Evolutionary conservation across 495 filamentous ascomycete species (phyloP).

Genomic region (Haplographium delicatum): DNA sequence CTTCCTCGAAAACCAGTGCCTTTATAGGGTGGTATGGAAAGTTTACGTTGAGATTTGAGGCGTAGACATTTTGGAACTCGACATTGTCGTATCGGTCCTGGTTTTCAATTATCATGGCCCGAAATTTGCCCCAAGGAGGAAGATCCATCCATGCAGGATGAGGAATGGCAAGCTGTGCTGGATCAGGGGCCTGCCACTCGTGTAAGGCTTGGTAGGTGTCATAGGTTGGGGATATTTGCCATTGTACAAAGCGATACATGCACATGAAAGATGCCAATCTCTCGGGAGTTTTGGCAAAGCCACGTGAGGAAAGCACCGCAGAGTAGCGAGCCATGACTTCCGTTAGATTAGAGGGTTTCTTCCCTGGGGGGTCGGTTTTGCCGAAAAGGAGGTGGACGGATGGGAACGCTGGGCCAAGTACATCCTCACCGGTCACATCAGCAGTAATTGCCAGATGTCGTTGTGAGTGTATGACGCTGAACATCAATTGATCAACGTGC

Average conservation of each 20-base stretch:
- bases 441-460: constrained; percentile 17
- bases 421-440: constrained; percentile 12
- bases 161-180: constrained; percentile 23
- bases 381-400: constrained; percentile 24
- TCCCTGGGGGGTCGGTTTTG: constrained; percentile 11
- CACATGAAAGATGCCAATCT: constrained; percentile 25
- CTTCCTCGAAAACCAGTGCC: constrained; percentile 20
- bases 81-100: constrained; percentile 29
- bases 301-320: constrained; percentile 16
- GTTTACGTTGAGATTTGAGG: constrained; percentile 24
- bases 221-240: constrained; percentile 28
- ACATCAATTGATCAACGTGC: constrained; percentile 21
- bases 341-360: constrained; percentile 15
- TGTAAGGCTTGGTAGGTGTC: constrained; percentile 24
- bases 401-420: constrained; percentile 17
- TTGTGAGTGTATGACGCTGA: constrained; percentile 23
- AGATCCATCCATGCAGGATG: constrained; percentile 33
- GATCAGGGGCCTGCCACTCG: constrained; percentile 23
- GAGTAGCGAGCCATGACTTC: constrained; percentile 24
- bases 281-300: constrained; percentile 23
- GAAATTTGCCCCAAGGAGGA: constrained; percentile 26
- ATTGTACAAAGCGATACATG: constrained; percentile 28
- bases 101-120: constrained; percentile 29
- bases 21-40: constrained; percentile 23
- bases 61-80: constrained; percentile 28